Evolutionary conservation across 2,329 filamentous ascomycete species (phyloP), one percentile per base, ranked within the genome.

Genomic region (Botryosphaeria dothidea): DNA sequence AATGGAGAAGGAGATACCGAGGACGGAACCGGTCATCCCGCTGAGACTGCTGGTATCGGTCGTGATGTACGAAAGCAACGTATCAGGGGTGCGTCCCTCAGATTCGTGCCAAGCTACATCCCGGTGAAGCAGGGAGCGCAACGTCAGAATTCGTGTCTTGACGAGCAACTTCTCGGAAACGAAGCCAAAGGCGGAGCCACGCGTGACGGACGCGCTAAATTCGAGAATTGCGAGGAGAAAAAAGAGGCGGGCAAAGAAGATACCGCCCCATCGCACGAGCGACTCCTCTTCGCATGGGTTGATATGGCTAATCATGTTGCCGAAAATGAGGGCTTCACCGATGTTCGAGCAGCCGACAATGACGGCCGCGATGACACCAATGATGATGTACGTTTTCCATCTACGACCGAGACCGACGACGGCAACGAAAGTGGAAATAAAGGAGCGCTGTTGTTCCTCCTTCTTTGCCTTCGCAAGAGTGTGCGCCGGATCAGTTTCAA

Each of bases 1-100:
- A 23, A 88, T 86, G 1, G 86, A 85, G 60, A 89, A 83, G 46
- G 88, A 77, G 0, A 85, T 87, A 6, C 88, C 87, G 60, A 90
- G 48, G 13, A 62, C 58, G 19, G 45, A 38, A 13, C 58, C 58
- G 9, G 45, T 62, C 45, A 62, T 51, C 13, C 58, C 58, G 13
- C 45, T 51, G 1, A 62, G 45, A 6, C 45, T 51, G 21, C 27
- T 62, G 31, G 45, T 51, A 15, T 62, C 45, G 21, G 29, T 62
- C 8, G 58, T 62, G n/a, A 62, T 38, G 29, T 62, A 62, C 19
- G 45, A 36, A 29, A 62, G 58, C 2, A 62, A 45, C 8, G 29
- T 49, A 21, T 49, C 58, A 19, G 58, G 58, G 3, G 58, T 51
- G 17, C 45, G 58, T 15, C 58, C 58, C 13, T 49, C 58, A 25